These are phyloP conservation scores for Bacidia gigantensis DNA, from an alignment of 495 filamentous ascomycete species.

Conservation along the genomic window DNA sequence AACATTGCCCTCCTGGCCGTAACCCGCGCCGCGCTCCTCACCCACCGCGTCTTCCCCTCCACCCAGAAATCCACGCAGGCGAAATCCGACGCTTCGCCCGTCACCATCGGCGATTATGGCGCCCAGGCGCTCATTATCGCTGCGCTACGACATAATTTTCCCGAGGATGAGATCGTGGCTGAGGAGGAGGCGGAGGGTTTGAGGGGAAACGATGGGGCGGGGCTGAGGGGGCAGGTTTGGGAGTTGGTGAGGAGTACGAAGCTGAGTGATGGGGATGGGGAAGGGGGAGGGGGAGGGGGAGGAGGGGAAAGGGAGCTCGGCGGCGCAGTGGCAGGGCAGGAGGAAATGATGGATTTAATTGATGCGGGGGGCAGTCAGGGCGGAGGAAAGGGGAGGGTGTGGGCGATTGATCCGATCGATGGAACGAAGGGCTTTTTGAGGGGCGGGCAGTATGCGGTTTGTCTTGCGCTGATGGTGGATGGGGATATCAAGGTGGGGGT, in stretches of 20 bases:
- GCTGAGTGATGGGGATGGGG: conserved; percentile 54
- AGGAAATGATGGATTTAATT: conserved; percentile 74
- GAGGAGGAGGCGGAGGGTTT: conserved; percentile 83
- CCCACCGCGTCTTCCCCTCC: conserved; percentile 83
- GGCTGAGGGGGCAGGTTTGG: conserved; percentile 55
- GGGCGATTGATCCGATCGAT: conserved; percentile 95
- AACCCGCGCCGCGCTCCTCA: conserved; percentile 75
- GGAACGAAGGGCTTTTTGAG: conserved; percentile 94
- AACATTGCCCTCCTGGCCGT: conserved; percentile 81
- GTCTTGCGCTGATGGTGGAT: conserved; percentile 79
- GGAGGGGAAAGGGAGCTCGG: conserved; percentile 39
- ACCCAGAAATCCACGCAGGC: conserved; percentile 84
- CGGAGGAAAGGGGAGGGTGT: conserved; percentile 71
- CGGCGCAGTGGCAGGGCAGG: conserved; percentile 51
- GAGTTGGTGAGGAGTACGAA: conserved; percentile 56
- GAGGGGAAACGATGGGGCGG: conserved; percentile 49
- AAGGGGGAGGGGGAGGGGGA: conserved; percentile 16
- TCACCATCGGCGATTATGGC: conserved; percentile 95
- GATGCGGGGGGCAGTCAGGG: conserved; percentile 72
- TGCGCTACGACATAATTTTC: conserved; percentile 79
- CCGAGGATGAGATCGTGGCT: conserved; percentile 77
- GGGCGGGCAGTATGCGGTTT: conserved; percentile 96
- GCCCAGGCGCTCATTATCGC: conserved; percentile 92
- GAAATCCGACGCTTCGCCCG: conserved; percentile 90
- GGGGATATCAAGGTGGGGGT: conserved; percentile 93